Evolutionary conservation across 2,329 filamentous ascomycete genomes (phyloP).

Genomic region (Microdochium paspali): DNA sequence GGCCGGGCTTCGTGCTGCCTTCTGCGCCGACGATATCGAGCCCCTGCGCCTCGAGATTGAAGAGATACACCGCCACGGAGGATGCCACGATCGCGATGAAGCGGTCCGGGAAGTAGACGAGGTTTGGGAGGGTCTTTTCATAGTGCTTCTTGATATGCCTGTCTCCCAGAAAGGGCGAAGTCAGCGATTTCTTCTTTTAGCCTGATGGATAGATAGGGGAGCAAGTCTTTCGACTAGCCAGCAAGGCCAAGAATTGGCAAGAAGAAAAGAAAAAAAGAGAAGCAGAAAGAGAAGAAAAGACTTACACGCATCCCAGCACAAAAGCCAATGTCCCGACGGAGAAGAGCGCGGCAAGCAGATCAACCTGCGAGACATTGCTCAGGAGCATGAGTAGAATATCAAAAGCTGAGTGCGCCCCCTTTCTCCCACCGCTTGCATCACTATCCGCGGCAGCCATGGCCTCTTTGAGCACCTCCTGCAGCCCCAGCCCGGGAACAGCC

Average conservation of each 20-base stretch:
- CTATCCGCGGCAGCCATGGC: slow-evolving; percentile 53
- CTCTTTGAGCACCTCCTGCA: slow-evolving; percentile 44
- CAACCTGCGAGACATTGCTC: neutral
- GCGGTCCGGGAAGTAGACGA: slow-evolving; percentile 63
- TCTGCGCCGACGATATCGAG: slow-evolving; percentile 58
- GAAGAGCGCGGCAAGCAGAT: neutral
- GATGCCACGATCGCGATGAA: slow-evolving; percentile 61
- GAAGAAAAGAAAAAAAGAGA: too few species aligned
- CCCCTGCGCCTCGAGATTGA: slow-evolving; percentile 53
- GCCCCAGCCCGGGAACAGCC: slow-evolving; percentile 59
- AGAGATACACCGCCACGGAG: slow-evolving; percentile 52
- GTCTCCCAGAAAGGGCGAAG: too few species aligned
- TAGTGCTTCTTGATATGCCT: slow-evolving; percentile 55
- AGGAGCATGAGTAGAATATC: neutral
- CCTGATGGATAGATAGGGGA: too few species aligned
- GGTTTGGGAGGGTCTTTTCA: slow-evolving; percentile 51
- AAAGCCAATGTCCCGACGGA: neutral
- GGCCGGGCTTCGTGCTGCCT: slow-evolving; percentile 40
- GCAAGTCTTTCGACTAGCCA: too few species aligned
- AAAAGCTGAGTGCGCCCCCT: slow-evolving; percentile 35
- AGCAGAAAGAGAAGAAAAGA: slow-evolving; percentile 6
- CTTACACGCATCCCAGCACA: neutral
- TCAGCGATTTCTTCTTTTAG: too few species aligned
- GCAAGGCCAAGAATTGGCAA: too few species aligned
- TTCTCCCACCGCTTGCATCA: slow-evolving; percentile 55